Evolutionary conservation across 1,284 basidiomycete species (phyloP), one percentile per base, ranked within the genome.

Genomic region (Ustilago loliicola): DNA sequence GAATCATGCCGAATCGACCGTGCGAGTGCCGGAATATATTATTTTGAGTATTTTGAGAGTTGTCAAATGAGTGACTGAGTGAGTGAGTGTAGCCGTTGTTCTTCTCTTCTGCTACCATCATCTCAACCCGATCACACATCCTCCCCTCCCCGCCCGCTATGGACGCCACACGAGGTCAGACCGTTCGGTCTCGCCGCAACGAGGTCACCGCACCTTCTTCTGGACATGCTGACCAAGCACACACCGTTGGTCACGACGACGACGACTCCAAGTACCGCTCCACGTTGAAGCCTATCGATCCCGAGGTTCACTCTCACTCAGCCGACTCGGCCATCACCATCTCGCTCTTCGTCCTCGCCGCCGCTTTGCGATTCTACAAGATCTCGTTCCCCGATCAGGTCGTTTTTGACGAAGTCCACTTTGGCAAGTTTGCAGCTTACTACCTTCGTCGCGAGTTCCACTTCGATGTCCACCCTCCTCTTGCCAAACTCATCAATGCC

Each of bases 381-480:
- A 80, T 84, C 59, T 74, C 63, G 23, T 66, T 78, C 50, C 84
- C 84, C 0, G 66, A 67, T 19, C 76, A 86, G 62, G 85, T 86
- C 34, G 84, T 86, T 6, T 86, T 86, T 63, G 85, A 86, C 56
- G 85, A 86, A 69, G 85, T 86, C 30, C 85, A 86, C 70, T 86
- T 86, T 70, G 85, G 85, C 67, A 86, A 86, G 60, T 86, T 83
- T 62, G 85, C 85, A 27, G 79, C 84, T 15, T 85, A 84, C 79
- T 86, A 86, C 40, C 67, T 85, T 38, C 68, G 77, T 42, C 70
- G 84, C 60, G 82, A 82, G 88, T 99, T 97, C 88, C 98, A 98
- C 88, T 99, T 99, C 89, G 97, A 99, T 87, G 97, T 99, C 4
- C 97, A 99, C 84, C 96, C 96, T 45, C 96, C 96, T 17, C 91